Percentiles rank a stretch among this genome's conserved stretches.
phyloP scores from a whole-genome alignment of 306 rosid species.

The Coriaria nepalensis region DNA sequence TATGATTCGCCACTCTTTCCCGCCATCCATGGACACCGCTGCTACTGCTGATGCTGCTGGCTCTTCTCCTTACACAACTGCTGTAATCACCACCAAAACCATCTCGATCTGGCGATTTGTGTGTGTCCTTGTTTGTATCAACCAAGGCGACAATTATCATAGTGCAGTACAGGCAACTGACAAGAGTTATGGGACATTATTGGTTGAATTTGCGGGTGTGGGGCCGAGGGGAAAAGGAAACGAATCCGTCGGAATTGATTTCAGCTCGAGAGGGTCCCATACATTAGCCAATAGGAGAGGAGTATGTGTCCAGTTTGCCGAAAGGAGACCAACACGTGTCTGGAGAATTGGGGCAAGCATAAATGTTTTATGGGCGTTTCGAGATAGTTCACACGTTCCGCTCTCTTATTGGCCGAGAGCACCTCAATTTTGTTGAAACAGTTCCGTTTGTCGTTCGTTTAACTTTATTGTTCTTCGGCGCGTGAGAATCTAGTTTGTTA shows the following conservation, averaged over 20 bases:
- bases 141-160: neutral
- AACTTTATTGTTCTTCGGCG: no score
- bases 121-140: neutral
- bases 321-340: constrained; percentile 31
- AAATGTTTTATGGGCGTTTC: constrained; percentile 13
- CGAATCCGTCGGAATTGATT: constrained; percentile 14
- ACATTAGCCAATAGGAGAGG: constrained; percentile 9
- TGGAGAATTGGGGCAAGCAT: constrained; percentile 8
- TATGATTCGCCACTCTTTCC: constrained; percentile 8
- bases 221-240: constrained; percentile 11
- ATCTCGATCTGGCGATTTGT: neutral
- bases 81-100: neutral
- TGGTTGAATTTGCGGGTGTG: constrained; percentile 10
- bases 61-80: neutral
- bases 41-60: neutral
- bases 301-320: constrained; percentile 31
- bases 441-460: no score
- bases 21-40: constrained; percentile 17
- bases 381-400: constrained; percentile 25
- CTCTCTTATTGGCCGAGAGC: constrained; percentile 11
- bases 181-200: constrained; percentile 11
- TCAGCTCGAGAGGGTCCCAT: constrained; percentile 17
- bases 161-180: neutral
- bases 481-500: no score
- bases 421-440: constrained; percentile 3